Percentiles rank a stretch among this genome's conserved stretches.
These are phyloP conservation scores for Colletotrichum sansevieriae DNA, from an alignment of 2,329 filamentous ascomycete species.

Conservation along the genomic window DNA sequence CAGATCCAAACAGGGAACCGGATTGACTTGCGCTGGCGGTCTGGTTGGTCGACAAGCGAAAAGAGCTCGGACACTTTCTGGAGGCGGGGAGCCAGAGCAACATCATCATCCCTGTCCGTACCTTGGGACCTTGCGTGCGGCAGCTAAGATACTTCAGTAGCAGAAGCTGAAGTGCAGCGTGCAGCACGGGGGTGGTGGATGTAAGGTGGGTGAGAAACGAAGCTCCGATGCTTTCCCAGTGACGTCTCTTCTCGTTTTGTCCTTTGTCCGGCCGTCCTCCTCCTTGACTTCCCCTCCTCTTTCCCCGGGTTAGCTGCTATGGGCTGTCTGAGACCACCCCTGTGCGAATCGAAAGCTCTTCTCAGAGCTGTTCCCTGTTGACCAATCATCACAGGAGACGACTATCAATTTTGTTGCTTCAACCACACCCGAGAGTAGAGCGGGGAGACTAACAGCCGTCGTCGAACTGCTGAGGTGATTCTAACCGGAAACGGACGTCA, in stretches of 20 bases:
- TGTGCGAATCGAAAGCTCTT: constrained; percentile 30
- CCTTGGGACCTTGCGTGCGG: constrained; percentile 18
- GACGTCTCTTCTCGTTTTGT: neutral
- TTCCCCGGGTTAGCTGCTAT: neutral
- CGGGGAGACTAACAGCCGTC: neutral
- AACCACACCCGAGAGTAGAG: constrained; percentile 14
- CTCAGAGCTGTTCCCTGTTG: neutral
- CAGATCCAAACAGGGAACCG: constrained; percentile 41
- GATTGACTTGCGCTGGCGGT: constrained; percentile 15
- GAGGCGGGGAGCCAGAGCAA: constrained; percentile 17
- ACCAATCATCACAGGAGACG: constrained; percentile 17
- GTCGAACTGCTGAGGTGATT: constrained; percentile 34
- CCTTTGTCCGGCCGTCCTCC: neutral
- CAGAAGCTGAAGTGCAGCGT: neutral
- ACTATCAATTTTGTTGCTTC: constrained; percentile 7
- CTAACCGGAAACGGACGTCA: constrained; percentile 32
- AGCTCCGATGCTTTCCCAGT: constrained; percentile 21
- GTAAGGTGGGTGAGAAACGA: constrained; percentile 7
- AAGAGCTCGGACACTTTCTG: constrained; percentile 38
- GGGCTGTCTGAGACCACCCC: constrained; percentile 11
- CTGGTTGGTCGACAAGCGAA: constrained; percentile 36
- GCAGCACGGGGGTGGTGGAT: neutral
- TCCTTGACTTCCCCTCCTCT: constrained; percentile 1
- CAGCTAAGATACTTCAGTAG: neutral
- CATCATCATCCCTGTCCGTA: constrained; percentile 41